A percentile compares a stretch with the other conserved stretches of the same genome.
These are phyloP conservation scores for Epicoccum sorghinum DNA, from an alignment of 2,329 filamentous ascomycete species.

Conservation along the genomic window DNA sequence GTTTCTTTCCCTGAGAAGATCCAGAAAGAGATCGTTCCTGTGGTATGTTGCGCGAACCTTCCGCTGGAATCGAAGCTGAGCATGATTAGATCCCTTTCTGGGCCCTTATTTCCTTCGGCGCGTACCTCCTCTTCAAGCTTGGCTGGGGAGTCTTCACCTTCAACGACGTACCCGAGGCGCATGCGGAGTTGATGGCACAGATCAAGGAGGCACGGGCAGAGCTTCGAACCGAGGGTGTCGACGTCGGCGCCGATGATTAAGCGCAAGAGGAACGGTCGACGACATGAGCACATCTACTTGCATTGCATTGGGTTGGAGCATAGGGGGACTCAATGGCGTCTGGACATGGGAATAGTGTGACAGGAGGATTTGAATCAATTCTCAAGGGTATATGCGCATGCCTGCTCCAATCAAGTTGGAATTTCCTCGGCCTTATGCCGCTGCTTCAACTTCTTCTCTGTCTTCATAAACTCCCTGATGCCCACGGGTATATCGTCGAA, in stretches of 20 bases:
- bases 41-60: slow-evolving; percentile 67
- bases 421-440: slow-evolving; percentile 68
- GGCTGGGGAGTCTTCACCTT: slow-evolving; percentile 94
- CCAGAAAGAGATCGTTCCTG: slow-evolving; percentile 84
- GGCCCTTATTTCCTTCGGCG: slow-evolving; percentile 87
- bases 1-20: slow-evolving; percentile 78
- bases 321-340: slow-evolving; percentile 11
- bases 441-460: slow-evolving; percentile 86
- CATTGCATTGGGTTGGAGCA: slow-evolving; percentile 12
- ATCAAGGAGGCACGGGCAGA: slow-evolving; percentile 79
- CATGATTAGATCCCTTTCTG: slow-evolving; percentile 81
- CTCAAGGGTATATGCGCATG: slow-evolving; percentile 20
- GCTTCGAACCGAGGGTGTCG: slow-evolving; percentile 74
- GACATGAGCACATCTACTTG: slow-evolving; percentile 5
- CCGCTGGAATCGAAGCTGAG: slow-evolving; percentile 13
- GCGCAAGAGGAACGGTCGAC: not conserved
- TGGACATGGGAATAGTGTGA: slow-evolving; percentile 1
- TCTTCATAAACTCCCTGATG: slow-evolving; percentile 96
- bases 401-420: slow-evolving; percentile 20
- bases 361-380: slow-evolving; percentile 7
- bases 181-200: slow-evolving; percentile 86
- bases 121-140: slow-evolving; percentile 88
- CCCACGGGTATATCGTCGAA: slow-evolving; percentile 86
- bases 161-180: slow-evolving; percentile 91
- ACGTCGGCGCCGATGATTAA: slow-evolving; percentile 65